Conservation (phyloP, 2,329 filamentous ascomycete genomes). For the Chaetomiaceae sp. region DNA sequence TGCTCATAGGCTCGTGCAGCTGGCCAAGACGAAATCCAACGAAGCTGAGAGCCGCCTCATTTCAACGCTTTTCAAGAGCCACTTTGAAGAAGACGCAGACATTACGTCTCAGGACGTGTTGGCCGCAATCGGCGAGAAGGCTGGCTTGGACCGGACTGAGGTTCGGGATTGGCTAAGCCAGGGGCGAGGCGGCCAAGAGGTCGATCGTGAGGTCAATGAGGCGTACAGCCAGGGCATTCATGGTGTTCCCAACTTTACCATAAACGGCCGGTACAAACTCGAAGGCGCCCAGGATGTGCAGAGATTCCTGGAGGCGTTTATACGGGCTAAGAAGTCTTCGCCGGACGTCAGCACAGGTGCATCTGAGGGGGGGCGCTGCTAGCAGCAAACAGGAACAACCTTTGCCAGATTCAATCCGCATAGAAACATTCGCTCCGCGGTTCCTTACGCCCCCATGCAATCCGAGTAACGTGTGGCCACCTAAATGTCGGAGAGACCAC, state of each 20-base stretch:
- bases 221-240: slow-evolving; percentile 50
- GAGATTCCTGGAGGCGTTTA: slow-evolving; percentile 63
- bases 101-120: slow-evolving; percentile 56
- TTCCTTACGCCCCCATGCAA: too few relatives aligned
- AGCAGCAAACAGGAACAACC: neutral
- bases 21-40: slow-evolving; percentile 51
- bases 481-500: slow-evolving; percentile 50
- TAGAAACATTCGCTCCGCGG: too few relatives aligned
- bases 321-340: slow-evolving; percentile 40
- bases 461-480: neutral
- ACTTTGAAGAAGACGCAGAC: slow-evolving; percentile 62
- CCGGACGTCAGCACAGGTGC: slow-evolving; percentile 12
- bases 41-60: slow-evolving; percentile 57
- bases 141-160: slow-evolving; percentile 50
- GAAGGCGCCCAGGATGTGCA: slow-evolving; percentile 68
- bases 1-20: slow-evolving; percentile 70
- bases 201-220: slow-evolving; percentile 52
- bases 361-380: slow-evolving; percentile 18
- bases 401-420: neutral
- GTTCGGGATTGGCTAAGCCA: slow-evolving; percentile 51
- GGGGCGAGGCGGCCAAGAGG: slow-evolving; percentile 52
- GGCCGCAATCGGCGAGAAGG: slow-evolving; percentile 47
- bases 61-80: slow-evolving; percentile 59
- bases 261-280: slow-evolving; percentile 64
- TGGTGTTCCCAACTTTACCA: slow-evolving; percentile 71